Evolutionary conservation across 495 filamentous ascomycete genomes (phyloP), one percentile per base, ranked within the genome.

Genomic region (Penicillium paxilli): DNA sequence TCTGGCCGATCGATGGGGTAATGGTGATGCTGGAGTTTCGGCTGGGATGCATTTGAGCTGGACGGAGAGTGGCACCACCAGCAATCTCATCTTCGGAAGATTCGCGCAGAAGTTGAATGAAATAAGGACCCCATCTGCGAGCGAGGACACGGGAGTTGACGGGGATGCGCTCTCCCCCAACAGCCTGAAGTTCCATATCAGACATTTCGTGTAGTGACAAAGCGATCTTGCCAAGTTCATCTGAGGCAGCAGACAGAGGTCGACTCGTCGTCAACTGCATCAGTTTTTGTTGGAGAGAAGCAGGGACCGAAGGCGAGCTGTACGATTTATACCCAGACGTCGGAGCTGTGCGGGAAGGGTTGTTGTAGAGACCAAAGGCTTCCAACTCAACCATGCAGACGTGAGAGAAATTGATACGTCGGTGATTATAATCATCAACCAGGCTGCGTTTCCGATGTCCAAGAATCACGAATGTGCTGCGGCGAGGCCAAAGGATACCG

Each of bases 401-500:
- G 65, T 98, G 91, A 9, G 89, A 89, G 69, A 98, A 98, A 66
- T 98, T 98, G 72, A 98, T 96, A 12, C 95, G 86, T 10, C 94
- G 89, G 59, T 98, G 93, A 54, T 97, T 97, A 62, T 98, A 98
- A 63, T 98, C 94, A 54, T 98, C 95, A 0, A 97, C 93, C n/a
- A 98, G 76, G 52, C 88, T 96, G 42, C 94, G 79, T 68, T 91
- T 94, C 24, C 93, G 84, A 67, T 96, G 93, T 20, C 94, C 94
- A 19, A 98, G 80, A 54, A 98, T 91, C 37, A 98, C 91, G 71
- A 97, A 98, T 1, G 88, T 86, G 65, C 96, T 98, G 48, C 95
- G 81, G 40, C 92, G 84, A 54, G 89, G 85, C 94, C 94, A 98
- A 35, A 98, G 70, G 2, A 98, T 81, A 26, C 94, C 94, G 48